phyloP scores from a whole-genome alignment of 805 yeast species.

The Lipomyces oligophaga region DNA sequence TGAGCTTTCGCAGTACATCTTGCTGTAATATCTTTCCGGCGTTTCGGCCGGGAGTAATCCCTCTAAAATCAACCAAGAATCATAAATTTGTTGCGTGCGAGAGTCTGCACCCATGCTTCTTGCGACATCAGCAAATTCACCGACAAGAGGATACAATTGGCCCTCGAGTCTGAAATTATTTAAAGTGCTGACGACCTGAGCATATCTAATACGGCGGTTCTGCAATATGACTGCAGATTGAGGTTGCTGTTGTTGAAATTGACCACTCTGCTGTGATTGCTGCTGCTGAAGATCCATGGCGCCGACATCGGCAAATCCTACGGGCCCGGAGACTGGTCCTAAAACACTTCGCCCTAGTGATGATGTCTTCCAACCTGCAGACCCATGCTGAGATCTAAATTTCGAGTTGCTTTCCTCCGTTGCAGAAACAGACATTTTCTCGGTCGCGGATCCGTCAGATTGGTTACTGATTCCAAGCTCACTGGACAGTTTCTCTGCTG shows the following conservation, averaged over 20 bases:
- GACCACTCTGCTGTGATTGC: constrained; percentile 2
- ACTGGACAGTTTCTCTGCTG: constrained; percentile 17
- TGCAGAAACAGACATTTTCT: neutral
- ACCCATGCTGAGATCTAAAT: constrained; percentile 15
- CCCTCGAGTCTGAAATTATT: constrained; percentile 54
- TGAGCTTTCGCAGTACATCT: constrained; percentile 34
- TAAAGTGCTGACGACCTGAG: constrained; percentile 63
- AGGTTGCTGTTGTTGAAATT: constrained; percentile 7
- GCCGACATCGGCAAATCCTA: constrained; percentile 35
- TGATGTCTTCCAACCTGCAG: constrained; percentile 36
- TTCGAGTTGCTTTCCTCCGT: neutral
- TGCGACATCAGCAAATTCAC: constrained; percentile 58
- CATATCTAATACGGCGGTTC: constrained; percentile 48
- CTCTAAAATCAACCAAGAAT: constrained; percentile 66
- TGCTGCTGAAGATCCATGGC: constrained; percentile 9
- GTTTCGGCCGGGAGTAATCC: constrained; percentile 40
- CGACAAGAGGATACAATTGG: constrained; percentile 49
- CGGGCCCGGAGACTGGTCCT: constrained; percentile 35
- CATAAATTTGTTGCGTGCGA: constrained; percentile 66
- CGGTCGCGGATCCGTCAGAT: constrained; percentile 19
- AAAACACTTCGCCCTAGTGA: constrained; percentile 38
- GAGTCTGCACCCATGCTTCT: constrained; percentile 49
- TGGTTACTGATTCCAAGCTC: constrained; percentile 26
- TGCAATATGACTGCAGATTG: constrained; percentile 18
- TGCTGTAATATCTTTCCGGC: constrained; percentile 38